Evolutionary conservation across 192 early-diverging fungal genomes (phyloP), one percentile per base, ranked within the genome.

Genomic region (Backusella morwellensis): DNA sequence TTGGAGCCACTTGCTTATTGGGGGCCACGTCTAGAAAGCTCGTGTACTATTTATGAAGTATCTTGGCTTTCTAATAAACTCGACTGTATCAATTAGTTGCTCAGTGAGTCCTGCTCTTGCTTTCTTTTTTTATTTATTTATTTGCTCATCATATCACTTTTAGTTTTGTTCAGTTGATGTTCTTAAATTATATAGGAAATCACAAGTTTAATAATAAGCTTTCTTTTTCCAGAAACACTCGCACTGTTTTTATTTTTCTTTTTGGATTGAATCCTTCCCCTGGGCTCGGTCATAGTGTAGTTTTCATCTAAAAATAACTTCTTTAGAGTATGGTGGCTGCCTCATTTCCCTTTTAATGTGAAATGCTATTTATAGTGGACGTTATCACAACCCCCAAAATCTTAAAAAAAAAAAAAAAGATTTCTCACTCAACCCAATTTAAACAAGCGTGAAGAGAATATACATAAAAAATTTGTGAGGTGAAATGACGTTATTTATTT

Each of bases 401-500:
- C 23, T 63, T 29, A 59, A 59, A 59, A 50, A 23, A 52, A 50
- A 23, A 52, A 52, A 59, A 59, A 4, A 63, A 29, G 56, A 29
- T 63, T 63, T 63, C 56, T 63, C 56, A 63, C 26, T 29, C 56
- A 9, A 63, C 11, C 23, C 23, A 63, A 63, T 29, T 63, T 29
- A 29, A 63, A 63, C 21, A 63, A 63, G 56, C 12, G 56, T 29
- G 26, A 1, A 63, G 14, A 14, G 23, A 63, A 63, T 2, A 54
- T 17, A 21, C 19, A 32, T 32, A 32, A 32, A 32, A 32, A 54
- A 8, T 54, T 63, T 29, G 21, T 29, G 56, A 29, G 26, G 23
- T 29, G 21, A 63, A 63, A 63, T 63, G 56, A 63, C 56, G 56
- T 63, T 63, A 63, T 63, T 63, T 63, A 63, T 63, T 63, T 63